These are phyloP conservation scores for Chaetomiaceae sp. DNA, from an alignment of 2,329 filamentous ascomycete genomes.

Conservation along the genomic window DNA sequence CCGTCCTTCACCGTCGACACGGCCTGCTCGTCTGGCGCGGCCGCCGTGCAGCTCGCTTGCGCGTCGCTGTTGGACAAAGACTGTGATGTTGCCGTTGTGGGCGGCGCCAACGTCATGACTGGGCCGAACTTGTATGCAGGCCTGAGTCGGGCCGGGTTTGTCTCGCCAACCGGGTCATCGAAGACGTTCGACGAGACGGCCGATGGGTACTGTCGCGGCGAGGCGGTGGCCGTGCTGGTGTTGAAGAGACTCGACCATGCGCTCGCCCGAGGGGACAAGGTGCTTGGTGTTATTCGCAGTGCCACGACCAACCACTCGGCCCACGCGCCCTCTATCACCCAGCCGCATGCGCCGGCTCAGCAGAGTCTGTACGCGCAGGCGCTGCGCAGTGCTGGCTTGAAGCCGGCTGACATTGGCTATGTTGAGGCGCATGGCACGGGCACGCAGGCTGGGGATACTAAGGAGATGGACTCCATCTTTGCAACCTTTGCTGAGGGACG, in stretches of 20 bases:
- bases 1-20: neutral
- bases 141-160: neutral
- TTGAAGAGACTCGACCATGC: neutral
- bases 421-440: slow-evolving; percentile 1
- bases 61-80: neutral
- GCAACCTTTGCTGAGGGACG: neutral
- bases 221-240: neutral
- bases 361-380: neutral
- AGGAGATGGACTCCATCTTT: neutral
- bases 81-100: neutral
- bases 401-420: neutral
- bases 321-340: neutral
- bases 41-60: neutral
- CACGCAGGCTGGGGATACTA: slow-evolving; percentile 1
- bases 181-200: neutral
- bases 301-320: neutral
- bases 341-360: neutral
- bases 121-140: neutral
- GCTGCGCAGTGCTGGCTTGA: neutral
- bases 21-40: neutral
- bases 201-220: neutral
- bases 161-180: neutral
- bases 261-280: neutral
- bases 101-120: neutral
- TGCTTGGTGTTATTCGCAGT: neutral